These are phyloP conservation scores for Xylona heveae DNA, from an alignment of 495 filamentous ascomycete genomes.

Conservation along the genomic window DNA sequence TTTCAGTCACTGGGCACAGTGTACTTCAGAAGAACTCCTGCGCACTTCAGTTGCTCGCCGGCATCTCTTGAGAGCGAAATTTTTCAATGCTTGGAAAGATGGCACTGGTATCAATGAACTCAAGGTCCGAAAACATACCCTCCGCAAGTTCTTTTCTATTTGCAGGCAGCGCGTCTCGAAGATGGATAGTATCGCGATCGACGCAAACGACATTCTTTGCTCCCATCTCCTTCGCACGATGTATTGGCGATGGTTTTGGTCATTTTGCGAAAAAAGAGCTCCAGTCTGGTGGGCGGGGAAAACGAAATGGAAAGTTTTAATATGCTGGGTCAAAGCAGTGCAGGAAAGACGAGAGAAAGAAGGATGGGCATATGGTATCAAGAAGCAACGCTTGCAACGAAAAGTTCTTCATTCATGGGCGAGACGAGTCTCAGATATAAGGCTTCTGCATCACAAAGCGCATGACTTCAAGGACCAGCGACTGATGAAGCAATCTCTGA, in stretches of 20 bases:
- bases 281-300: constrained; percentile 27
- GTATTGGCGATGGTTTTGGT: constrained; percentile 36
- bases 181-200: no score
- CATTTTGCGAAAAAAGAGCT: constrained; percentile 29
- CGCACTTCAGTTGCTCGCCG: constrained; percentile 36
- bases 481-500: constrained; percentile 4
- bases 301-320: constrained; percentile 23
- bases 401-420: neutral
- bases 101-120: constrained; percentile 49
- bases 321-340: constrained; percentile 10
- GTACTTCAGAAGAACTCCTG: constrained; percentile 34
- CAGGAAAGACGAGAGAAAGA: constrained; percentile 3
- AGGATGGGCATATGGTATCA: neutral
- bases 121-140: constrained; percentile 39
- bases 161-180: no score
- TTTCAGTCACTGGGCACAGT: constrained; percentile 52
- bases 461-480: no score
- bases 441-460: no score
- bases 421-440: no score
- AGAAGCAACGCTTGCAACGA: neutral
- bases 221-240: constrained; percentile 20
- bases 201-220: no score
- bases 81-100: constrained; percentile 57
- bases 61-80: constrained; percentile 47
- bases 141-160: constrained; percentile 30